Evolutionary conservation across 805 yeast genomes (phyloP), one percentile per base, ranked within the genome.

Genomic region (Helenozyma rhizophorensis): DNA sequence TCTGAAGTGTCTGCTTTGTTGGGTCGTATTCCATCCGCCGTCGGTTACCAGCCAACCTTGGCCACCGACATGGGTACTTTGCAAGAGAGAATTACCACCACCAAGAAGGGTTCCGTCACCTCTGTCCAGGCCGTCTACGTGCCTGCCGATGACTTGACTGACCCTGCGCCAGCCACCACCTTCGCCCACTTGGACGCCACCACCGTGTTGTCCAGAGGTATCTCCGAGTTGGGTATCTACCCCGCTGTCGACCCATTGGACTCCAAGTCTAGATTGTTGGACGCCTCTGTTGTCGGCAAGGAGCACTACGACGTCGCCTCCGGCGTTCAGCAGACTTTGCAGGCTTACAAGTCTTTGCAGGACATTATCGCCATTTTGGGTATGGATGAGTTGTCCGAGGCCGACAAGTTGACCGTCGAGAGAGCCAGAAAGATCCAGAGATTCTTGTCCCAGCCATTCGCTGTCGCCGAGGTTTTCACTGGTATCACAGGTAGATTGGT

Each of bases 61-160:
- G 96, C 98, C 77, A 93, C 98, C 63, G 98, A 93, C 88, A 93
- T 93, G 98, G 98, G 98, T 87, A 80, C 87, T 68, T 80, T 93
- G 68, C 98, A 93, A 80, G 98, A 93, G 80, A 90, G 98, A 80
- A 93, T 93, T 75, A 93, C 98, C 75, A 90, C 98, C 75, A 93
- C 98, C 68, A 80, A 78, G 72, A 93, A 93, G 81, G 98, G 98
- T 80, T 93, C 98, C 69, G 98, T 93, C 68, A 93, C 98, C 49
- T 93, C 98, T 45, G 98, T 93, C 73, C 98, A 93, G 79, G 98
- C 98, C 65, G 98, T 93, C 56, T 93, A 93, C 73, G 98, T 90
- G 69, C 98, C 98, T 70, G 98, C 98, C 53, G 98, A 90, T 85
- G 98, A 90, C 78, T 87, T 90, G 81, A 90, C 98, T 50, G 98